Base-by-base conservation (phyloP, 805 yeast species). In the Lipomyces kockii region DNA sequence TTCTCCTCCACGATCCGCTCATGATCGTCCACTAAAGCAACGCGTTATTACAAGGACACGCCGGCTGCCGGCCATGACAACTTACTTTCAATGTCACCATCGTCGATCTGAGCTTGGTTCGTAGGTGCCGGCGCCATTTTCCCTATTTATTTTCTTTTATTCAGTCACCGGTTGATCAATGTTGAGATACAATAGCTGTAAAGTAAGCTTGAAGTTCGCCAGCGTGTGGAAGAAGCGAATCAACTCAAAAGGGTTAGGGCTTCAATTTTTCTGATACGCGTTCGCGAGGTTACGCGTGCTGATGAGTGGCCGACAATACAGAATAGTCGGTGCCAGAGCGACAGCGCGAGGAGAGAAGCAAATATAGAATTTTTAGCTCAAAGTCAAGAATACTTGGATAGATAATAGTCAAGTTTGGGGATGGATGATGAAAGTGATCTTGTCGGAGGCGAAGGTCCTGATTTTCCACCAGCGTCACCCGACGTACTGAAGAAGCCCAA, bases 1-100 rank as follows among this genome's bases (percentile, higher is more conserved):
- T 63, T 68, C 53, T 69, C 72, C 49, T 69, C 72, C 35, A 57
- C 66, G 39, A 67, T 66, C 46, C 66, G 67, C 25, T 69, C 72
- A 32, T 69, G 60, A 3, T 65, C 63, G 27, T 69, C 72, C 67
- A 69, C 70, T 67, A 52, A 2, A 35, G 2, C 49, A 29, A 43
- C 43, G 56, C 58, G 56, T 22, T 37, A 14, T 14, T 27, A 22
- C 11, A 32, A 32, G 3, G n/a, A 58, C 17, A 14, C 52, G 29
- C 25, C 34, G 32, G 32, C 17, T 11, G 20, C 53, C 53, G 17
- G 2, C n/a, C 27, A 5, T 14, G 17, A 56, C 35, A 11, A 58
- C 71, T 25, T 66, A 67, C 71, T 62, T 29, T 61, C 66, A 46
- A 68, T 59, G 51, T 66, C 71, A 27, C 55, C 61, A 32, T 65